Base-by-base conservation (phyloP, 179 eudicot species). In the Beta corolliflora region DNA sequence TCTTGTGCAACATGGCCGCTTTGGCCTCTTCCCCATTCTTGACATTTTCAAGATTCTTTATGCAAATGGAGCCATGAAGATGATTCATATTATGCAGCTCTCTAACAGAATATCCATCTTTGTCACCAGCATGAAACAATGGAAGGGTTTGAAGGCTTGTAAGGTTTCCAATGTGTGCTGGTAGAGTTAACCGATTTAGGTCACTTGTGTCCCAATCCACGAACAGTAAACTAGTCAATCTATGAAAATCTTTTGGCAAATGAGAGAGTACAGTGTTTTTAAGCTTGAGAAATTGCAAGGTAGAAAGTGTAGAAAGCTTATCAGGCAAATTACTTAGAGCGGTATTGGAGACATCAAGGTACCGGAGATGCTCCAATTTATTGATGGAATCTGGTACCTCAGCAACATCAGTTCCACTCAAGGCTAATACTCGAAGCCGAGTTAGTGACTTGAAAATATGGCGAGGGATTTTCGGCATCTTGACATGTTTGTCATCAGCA, bases 11-110 rank as follows among this genome's bases (percentile, higher is more conserved):
- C 68, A 9, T 67, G 15, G 83, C 79, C 4, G 18, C 23, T 36
- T 45, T 2, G 14, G 79, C 79, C 25, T 66, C 3, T 4, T 10
- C 44, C 65, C 16, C 9, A 45, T 75, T 14, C 11, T 41, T 21
- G 9, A 81, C 74, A 19, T 44, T 66, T 13, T 75, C 75, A 36
- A 81, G 78, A 41, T 15, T 36, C 25, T 16, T 54, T 23, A 81
- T 75, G 56, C 75, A 18, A 54, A 81, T 75, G 21, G 79, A 41
- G 18, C 79, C 83, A 46, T 59, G 55, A 54, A 81, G 83, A 75
- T 29, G 3, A 23, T 64, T 55, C 83, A 81, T 66, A 59, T 15
- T 23, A 7, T 45, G 56, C 59, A 81, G 54, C 3, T 79, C 4
- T 59, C 25, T 29, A 21, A 81, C 53, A 23, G 0, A 14, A 16